Base-by-base conservation (phyloP, 192 early-diverging fungal species). In the Mortierella antarctica region DNA sequence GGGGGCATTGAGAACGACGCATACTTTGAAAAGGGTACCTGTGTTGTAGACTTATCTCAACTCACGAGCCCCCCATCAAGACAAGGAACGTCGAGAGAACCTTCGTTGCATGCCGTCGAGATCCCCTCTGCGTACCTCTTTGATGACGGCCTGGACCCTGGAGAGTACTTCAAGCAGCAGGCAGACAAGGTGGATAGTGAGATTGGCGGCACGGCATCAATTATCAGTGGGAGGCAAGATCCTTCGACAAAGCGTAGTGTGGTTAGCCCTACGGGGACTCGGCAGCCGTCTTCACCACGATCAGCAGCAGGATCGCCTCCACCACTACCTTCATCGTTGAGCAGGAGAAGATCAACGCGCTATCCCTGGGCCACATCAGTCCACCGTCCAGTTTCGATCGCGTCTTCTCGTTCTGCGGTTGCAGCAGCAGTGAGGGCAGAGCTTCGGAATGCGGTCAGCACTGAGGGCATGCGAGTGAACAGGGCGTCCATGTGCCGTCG, bases 301-400 rank as follows among this genome's bases (percentile, higher is more conserved):
- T 7, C 11, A 55, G 53, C 15, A 20, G 7, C 53, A 13, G 53
- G 18, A 18, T 55, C 53, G 53, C 15, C 53, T 8, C 14, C 53
- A 6, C 8, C 53, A n/a, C 21, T 18, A 18, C 9, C 31, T 31
- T 31, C 31, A 31, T 31, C 3, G 31, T 31, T 31, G 53, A 10
- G 17, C 53, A 17, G 54, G 54, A 21, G 18, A 13, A 56, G n/a
- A 23, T 56, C 54, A 17, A 15, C 56, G 14, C 56, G 56, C 9
- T 57, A 57, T 31, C 56, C 56, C 23, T 57, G 56, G 56, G 23
- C 56, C 14, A 9, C 23, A 57, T 7, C 56, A 57, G 56, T 6
- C 31, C 18, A 57, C 23, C 23, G 41, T 39, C n/a, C 31, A 57
- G 56, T n/a, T 6, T 57, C 56, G 56, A 40, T 15, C 5, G 11